Evolutionary conservation across 257 asterid species (phyloP), one percentile per base, ranked within the genome.

Genomic region (Thymus quinquecostatus): DNA sequence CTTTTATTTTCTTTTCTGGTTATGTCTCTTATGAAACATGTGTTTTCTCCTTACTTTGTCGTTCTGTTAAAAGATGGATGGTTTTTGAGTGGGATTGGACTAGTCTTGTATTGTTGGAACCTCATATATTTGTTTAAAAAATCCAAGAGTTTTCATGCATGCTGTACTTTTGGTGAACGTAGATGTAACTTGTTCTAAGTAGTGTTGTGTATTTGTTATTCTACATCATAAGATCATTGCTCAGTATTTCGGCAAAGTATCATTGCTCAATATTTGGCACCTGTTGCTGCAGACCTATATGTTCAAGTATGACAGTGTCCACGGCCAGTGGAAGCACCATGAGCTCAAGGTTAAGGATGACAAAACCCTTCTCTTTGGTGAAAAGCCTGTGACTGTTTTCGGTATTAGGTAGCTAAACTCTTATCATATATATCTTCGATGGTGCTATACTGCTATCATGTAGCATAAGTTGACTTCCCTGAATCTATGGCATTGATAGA

Each of bases 251-350:
- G 4, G 41, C 41, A 62, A 60, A 33, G 3, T 6, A 40, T 12
- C n/a, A 10, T 28, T 62, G 34, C 28, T 50, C 54, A 10, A 21
- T 55, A 32, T 66, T 34, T 44, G 48, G 28, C 6, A 5, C 66
- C 30, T 59, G 28, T 50, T 75, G 49, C 76, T 71, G 71, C 75
- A 85, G 90, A 82, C 90, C 51, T 86, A 83, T 40, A 86, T 86
- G 88, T 86, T 86, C 67, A 83, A 86, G 81, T 83, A 86, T 36
- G 90, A 83, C 79, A 83, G 88, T 77, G 90, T 86, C 43, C 90
- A 86, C 10, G 90, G 90, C 14, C 82, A 81, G 41, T 86, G 88
- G 87, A 86, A 83, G 83, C 87, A 86, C 77, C 74, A 83, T 21
- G 90, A 86, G 68, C 79, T 86, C 11, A 86, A 79, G 70, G 82